phyloP scores from a whole-genome alignment of 2,329 filamentous ascomycete species.

The Cladophialophora exuberans region DNA sequence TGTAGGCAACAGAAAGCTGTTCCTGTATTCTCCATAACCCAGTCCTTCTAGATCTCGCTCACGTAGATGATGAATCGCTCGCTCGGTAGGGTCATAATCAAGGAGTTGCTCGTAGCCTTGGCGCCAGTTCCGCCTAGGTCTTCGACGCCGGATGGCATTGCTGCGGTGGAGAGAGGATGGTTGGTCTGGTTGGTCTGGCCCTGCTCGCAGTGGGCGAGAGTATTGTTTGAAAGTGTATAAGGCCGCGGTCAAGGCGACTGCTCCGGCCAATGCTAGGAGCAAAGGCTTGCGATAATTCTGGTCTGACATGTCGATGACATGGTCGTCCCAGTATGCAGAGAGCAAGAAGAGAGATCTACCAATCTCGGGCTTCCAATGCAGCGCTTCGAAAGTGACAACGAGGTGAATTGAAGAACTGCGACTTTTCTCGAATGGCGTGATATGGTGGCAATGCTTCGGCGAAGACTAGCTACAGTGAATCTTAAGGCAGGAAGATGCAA shows the following conservation, averaged over 20 bases:
- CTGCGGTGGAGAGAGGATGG: slow-evolving; percentile 30
- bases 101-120: slow-evolving; percentile 18
- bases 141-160: slow-evolving; percentile 32
- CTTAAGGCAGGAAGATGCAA: too few relatives aligned
- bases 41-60: slow-evolving; percentile 16
- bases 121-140: slow-evolving; percentile 24
- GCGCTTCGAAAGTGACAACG: too few relatives aligned
- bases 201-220: not conserved
- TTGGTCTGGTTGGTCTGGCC: not conserved
- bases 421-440: too few relatives aligned
- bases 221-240: slow-evolving; percentile 23
- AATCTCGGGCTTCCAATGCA: too few relatives aligned
- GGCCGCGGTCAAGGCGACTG: slow-evolving; percentile 23
- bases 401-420: too few relatives aligned
- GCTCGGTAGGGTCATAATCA: slow-evolving; percentile 25
- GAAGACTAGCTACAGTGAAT: too few relatives aligned
- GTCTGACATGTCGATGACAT: slow-evolving; percentile 24
- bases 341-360: not conserved
- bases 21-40: slow-evolving; percentile 32
- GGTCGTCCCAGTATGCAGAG: slow-evolving; percentile 44
- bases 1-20: slow-evolving; percentile 25
- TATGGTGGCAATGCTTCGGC: too few relatives aligned
- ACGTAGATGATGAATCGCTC: slow-evolving; percentile 21
- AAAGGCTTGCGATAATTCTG: slow-evolving; percentile 27
- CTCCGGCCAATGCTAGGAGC: slow-evolving; percentile 24